Evolutionary conservation across 148 eudicot genomes (phyloP).

Genomic region (Tetragonia tetragonoides): DNA sequence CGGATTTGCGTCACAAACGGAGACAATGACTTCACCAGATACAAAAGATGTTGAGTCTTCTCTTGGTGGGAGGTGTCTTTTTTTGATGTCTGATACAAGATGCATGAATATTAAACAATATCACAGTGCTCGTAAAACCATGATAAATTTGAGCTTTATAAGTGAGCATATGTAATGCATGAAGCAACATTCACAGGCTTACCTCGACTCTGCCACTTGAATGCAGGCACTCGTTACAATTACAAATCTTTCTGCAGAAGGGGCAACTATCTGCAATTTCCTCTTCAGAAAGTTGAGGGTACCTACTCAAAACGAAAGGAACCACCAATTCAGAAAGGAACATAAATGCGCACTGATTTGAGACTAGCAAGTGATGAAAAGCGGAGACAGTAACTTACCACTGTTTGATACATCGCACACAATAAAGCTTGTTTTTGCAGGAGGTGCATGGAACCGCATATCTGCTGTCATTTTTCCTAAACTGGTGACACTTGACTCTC

Average conservation of each 20-base stretch:
- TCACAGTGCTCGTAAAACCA: neutral
- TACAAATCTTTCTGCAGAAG: conserved; percentile 67
- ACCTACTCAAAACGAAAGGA: conserved; percentile 41
- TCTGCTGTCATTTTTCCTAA: conserved; percentile 50
- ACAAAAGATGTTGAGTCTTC: conserved; percentile 49
- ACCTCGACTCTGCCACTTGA: conserved; percentile 54
- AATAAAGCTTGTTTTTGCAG: conserved; percentile 55
- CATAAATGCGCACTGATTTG: neutral
- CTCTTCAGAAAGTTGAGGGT: conserved; percentile 51
- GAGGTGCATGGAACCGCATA: conserved; percentile 59
- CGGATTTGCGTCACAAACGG: conserved; percentile 58
- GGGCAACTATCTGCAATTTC: conserved; percentile 69
- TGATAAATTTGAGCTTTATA: neutral
- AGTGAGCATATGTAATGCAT: neutral
- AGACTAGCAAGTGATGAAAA: conserved; percentile 6
- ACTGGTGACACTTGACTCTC: conserved; percentile 60
- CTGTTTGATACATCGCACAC: conserved; percentile 58
- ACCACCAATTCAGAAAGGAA: neutral
- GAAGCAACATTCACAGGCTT: neutral
- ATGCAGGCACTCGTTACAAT: conserved; percentile 70
- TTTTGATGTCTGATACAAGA: conserved; percentile 45
- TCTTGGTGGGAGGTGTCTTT: conserved; percentile 43
- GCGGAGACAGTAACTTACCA: conserved; percentile 44
- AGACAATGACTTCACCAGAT: conserved; percentile 48
- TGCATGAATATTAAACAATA: neutral